Evolutionary conservation across 2,329 filamentous ascomycete genomes (phyloP).

Genomic region (Westerdykella sp.): DNA sequence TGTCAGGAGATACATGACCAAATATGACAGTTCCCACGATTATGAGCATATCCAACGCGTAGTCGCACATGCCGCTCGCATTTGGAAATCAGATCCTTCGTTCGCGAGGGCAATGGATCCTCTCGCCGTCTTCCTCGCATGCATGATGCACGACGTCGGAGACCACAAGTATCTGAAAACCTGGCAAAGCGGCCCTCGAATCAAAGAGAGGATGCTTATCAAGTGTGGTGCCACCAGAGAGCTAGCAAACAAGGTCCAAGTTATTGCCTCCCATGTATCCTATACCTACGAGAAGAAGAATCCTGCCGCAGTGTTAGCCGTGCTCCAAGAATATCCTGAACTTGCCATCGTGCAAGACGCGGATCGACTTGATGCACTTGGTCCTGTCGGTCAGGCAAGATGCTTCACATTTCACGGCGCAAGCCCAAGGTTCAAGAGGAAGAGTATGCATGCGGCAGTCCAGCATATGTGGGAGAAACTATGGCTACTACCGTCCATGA

Average conservation of each 20-base stretch:
- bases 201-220: conserved; percentile 51
- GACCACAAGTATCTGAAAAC: conserved; percentile 64
- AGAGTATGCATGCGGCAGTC: conserved; percentile 8
- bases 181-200: conserved; percentile 41
- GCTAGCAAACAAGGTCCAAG: conserved; percentile 60
- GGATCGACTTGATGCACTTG: conserved; percentile 77
- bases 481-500: conserved; percentile 8
- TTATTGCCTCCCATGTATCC: conserved; percentile 66
- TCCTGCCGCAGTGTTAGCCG: conserved; percentile 39
- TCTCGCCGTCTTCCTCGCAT: conserved; percentile 56
- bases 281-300: conserved; percentile 65
- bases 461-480: conserved; percentile 13
- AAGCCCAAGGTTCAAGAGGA: background rate
- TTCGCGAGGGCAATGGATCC: conserved; percentile 39
- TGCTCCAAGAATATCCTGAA: conserved; percentile 60
- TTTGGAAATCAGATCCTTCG: conserved; percentile 46
- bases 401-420: conserved; percentile 65
- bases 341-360: conserved; percentile 81
- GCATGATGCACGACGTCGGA: conserved; percentile 66
- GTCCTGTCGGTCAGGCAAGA: conserved; percentile 72
- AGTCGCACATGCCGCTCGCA: conserved; percentile 56
- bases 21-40: conserved; percentile 78
- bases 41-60: conserved; percentile 74
- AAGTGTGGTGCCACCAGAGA: conserved; percentile 49
- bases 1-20: conserved; percentile 39